A percentile compares a stretch with the other conserved stretches of the same genome.
These are phyloP conservation scores for Diaporthe sp. DNA, from an alignment of 2,329 filamentous ascomycete genomes.

Conservation along the genomic window DNA sequence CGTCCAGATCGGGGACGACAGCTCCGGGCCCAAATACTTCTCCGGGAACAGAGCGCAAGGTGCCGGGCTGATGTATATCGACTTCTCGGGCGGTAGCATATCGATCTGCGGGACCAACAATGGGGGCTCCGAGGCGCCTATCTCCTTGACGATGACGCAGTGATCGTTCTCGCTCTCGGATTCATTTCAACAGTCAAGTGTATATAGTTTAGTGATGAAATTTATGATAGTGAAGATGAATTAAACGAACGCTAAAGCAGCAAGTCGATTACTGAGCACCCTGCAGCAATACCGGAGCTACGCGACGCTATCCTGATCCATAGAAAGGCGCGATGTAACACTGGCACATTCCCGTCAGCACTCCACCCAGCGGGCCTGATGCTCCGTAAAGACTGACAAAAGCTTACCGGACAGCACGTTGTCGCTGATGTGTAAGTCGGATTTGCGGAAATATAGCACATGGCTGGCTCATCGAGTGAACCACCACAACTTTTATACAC, in stretches of 20 bases:
- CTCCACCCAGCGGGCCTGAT: not conserved
- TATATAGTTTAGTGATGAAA: not conserved
- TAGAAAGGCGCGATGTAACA: not conserved
- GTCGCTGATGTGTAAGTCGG: not conserved
- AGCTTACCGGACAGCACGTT: not conserved
- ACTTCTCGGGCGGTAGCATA: not conserved
- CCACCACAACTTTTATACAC: not conserved
- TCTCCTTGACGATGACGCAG: slow-evolving; percentile 15
- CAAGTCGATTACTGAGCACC: slow-evolving; percentile 5
- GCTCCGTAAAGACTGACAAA: slow-evolving; percentile 15
- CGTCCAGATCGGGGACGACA: not conserved
- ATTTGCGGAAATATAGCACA: not conserved
- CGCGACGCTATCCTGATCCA: not conserved
- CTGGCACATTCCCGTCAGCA: not conserved
- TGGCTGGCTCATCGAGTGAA: not conserved
- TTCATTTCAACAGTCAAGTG: not conserved
- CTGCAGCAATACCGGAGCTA: not conserved
- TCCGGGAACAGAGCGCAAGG: not conserved
- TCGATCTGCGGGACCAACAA: slow-evolving; percentile 17
- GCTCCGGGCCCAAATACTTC: slow-evolving; percentile 19
- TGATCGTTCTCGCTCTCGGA: not conserved
- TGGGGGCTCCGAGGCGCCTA: not conserved
- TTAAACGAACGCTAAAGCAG: not conserved
- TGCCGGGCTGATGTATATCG: slow-evolving; percentile 8
- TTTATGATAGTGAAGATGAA: not conserved